A percentile compares a stretch with the other conserved stretches of the same genome.
These are phyloP conservation scores for Tuber melanosporum DNA, from an alignment of 495 filamentous ascomycete genomes.

Conservation along the genomic window DNA sequence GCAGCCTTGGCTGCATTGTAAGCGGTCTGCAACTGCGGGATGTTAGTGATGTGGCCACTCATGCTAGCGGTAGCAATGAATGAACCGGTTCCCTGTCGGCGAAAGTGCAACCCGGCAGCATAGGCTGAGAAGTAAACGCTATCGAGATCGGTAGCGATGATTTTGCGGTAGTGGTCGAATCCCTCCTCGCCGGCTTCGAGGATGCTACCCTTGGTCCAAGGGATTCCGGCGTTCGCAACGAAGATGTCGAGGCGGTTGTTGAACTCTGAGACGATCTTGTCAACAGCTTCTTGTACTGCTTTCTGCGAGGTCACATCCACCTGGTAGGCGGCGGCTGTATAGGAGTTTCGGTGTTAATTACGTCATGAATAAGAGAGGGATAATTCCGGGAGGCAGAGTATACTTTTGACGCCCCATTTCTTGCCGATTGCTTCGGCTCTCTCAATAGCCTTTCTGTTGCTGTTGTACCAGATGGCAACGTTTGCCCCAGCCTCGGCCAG, in stretches of 20 bases:
- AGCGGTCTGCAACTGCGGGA: slow-evolving; percentile 75
- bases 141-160: slow-evolving; percentile 70
- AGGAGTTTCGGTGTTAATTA: neutral
- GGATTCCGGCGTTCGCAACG: slow-evolving; percentile 71
- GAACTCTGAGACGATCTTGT: slow-evolving; percentile 59
- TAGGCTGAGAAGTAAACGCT: slow-evolving; percentile 76
- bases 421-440: slow-evolving; percentile 67
- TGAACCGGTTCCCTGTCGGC: slow-evolving; percentile 47
- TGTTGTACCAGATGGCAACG: slow-evolving; percentile 81
- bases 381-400: slow-evolving; percentile 13
- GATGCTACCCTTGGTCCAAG: slow-evolving; percentile 63
- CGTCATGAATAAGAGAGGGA: neutral
- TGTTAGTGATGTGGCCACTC: slow-evolving; percentile 69
- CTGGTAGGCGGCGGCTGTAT: slow-evolving; percentile 66
- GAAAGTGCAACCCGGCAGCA: slow-evolving; percentile 66
- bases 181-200: slow-evolving; percentile 52
- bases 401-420: slow-evolving; percentile 75
- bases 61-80: slow-evolving; percentile 42
- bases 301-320: slow-evolving; percentile 58
- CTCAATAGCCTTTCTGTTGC: slow-evolving; percentile 62
- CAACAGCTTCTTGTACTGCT: slow-evolving; percentile 53
- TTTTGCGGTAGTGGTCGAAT: slow-evolving; percentile 57
- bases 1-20: slow-evolving; percentile 88
- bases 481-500: slow-evolving; percentile 80
- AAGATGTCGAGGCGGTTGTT: slow-evolving; percentile 71